Base-by-base conservation (phyloP, 768 basidiomycete genomes). In the Nidularia pulvinata region DNA sequence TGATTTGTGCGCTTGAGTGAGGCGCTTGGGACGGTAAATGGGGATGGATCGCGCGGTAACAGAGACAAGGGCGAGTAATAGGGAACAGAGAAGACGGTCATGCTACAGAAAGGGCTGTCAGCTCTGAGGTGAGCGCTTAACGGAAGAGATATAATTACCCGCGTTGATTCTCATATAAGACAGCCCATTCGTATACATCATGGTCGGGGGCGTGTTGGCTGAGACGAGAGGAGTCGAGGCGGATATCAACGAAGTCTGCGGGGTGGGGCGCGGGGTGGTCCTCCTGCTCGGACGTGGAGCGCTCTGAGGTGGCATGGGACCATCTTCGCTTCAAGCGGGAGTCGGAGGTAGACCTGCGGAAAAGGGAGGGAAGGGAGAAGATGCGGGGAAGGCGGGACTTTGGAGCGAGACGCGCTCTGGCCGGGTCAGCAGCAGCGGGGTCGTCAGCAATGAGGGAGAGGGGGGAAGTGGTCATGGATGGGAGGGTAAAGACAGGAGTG, bases 111-210 rank as follows among this genome's bases (percentile, higher is more conserved):
- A 48, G 22, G 35, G 47, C 25, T 30, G 48, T 19, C 34, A 55
- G 11, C 60, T 33, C 56, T 57, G 43, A 46, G 37, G 46, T 19
- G 39, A 7, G 53, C n/a, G 33, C 52, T 32, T 10, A 47, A 9
- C n/a, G 10, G 16, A 19, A 37, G 43, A 49, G 44, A 53, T 32
- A 36, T 47, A 73, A 76, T 33, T 56, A 89, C 91, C 91, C 91
- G 63, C 91, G 75, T 69, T 93, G 91, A 62, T 93, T 91, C 69
- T 93, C 91, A 56, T 90, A 91, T 7, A 93, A 61, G 7, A 88
- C 65, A 6, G 88, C 91, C 91, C 91, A 93, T 65, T 80, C 78
- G 64, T 88, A 93, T 10, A 77, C 67, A 61, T 88, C 84, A 51
- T 68, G 65, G 56, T 73, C 68, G 16, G 72, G 61, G 49, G 64